These are phyloP conservation scores for Pseudogymnoascus sp. DNA, from an alignment of 2,329 filamentous ascomycete genomes.

Conservation along the genomic window DNA sequence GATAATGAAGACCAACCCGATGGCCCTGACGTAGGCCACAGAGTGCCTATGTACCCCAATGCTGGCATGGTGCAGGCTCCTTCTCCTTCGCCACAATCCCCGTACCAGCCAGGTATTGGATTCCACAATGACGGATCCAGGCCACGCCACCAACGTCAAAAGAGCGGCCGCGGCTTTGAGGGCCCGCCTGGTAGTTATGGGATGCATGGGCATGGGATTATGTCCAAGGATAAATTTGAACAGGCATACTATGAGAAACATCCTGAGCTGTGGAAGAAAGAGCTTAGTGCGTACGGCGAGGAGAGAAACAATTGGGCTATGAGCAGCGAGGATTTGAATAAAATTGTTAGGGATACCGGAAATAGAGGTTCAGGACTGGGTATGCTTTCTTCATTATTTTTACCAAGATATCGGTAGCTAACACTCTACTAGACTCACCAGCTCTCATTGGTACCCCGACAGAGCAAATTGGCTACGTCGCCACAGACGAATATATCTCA, in stretches of 20 bases:
- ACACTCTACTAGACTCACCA: constrained; percentile 48
- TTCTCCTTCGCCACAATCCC: constrained; percentile 57
- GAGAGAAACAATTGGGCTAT: constrained; percentile 66
- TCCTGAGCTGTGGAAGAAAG: constrained; percentile 72
- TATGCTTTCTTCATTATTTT: constrained; percentile 33
- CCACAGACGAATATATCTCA: constrained; percentile 75
- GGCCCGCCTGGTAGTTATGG: constrained; percentile 87
- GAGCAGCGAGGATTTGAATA: constrained; percentile 85
- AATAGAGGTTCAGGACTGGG: constrained; percentile 46
- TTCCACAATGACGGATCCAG: constrained; percentile 46
- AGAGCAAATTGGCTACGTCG: constrained; percentile 85
- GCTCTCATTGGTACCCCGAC: constrained; percentile 69
- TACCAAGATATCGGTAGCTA: constrained; percentile 18
- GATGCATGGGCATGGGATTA: constrained; percentile 77
- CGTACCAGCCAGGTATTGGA: constrained; percentile 33
- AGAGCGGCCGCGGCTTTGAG: constrained; percentile 64
- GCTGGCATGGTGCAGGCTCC: constrained; percentile 95
- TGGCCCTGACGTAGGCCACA: constrained; percentile 85
- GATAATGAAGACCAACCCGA: constrained; percentile 66
- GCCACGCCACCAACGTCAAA: constrained; percentile 61
- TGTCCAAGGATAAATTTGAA: constrained; percentile 73
- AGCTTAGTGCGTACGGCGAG: constrained; percentile 53
- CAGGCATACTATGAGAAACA: constrained; percentile 91
- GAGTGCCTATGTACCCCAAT: constrained; percentile 88
- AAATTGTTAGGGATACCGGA: constrained; percentile 70